Evolutionary conservation across 257 asterid species (phyloP).

Genomic region (Plectranthus barbatus): DNA sequence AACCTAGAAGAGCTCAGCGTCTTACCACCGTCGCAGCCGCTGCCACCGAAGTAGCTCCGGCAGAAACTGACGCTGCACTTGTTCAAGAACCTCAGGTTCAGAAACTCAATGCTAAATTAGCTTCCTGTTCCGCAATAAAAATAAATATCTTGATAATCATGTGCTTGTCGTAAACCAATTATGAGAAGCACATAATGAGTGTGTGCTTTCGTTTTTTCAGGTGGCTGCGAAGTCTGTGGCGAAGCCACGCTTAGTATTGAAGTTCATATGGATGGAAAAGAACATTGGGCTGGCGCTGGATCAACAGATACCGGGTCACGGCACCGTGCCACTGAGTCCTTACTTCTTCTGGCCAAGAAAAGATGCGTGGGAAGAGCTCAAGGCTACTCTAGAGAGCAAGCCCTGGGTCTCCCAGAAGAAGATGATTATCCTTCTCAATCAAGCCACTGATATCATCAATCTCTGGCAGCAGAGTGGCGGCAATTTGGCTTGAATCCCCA

Average conservation of each 20-base stretch:
- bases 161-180: no score
- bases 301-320: constrained; percentile 38
- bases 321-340: constrained; percentile 38
- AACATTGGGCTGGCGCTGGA: constrained; percentile 49
- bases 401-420: constrained; percentile 51
- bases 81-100: not conserved
- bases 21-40: constrained; percentile 32
- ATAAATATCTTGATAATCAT: no score
- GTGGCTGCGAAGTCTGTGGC: constrained; percentile 4
- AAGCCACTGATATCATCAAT: constrained; percentile 56
- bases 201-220: not conserved
- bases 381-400: constrained; percentile 36
- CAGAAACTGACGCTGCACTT: constrained; percentile 2
- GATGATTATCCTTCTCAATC: constrained; percentile 54
- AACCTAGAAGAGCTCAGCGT: constrained; percentile 23
- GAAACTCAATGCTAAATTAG: not conserved
- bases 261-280: constrained; percentile 63
- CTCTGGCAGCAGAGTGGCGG: constrained; percentile 66
- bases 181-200: not conserved
- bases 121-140: no score
- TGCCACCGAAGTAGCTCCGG: constrained; percentile 32
- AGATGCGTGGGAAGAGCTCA: constrained; percentile 54
- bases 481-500: constrained; percentile 26
- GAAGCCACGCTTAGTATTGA: constrained; percentile 37
- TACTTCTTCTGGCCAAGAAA: constrained; percentile 51